phyloP scores from a whole-genome alignment of 768 basidiomycete genomes.

The Suillus decipiens region DNA sequence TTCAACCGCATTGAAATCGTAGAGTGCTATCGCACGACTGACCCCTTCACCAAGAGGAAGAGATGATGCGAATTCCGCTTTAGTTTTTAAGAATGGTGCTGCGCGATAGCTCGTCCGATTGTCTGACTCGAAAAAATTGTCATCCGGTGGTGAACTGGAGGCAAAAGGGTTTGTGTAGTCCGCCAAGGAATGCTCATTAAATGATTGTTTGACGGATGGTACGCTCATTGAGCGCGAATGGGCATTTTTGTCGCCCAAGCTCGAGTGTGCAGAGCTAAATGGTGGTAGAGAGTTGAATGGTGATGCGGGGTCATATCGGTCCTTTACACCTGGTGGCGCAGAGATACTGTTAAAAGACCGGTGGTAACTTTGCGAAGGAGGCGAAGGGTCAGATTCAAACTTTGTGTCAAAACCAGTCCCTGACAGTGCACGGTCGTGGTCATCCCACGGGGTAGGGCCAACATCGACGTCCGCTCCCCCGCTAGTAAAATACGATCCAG shows the following conservation, averaged over 20 bases:
- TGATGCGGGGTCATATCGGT: slow-evolving; percentile 35
- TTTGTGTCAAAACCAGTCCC: slow-evolving; percentile 40
- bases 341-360: slow-evolving; percentile 22
- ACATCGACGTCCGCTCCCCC: slow-evolving; percentile 21
- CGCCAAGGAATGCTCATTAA: slow-evolving; percentile 8
- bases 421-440: slow-evolving; percentile 18
- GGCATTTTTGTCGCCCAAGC: slow-evolving; percentile 32
- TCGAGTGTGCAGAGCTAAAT: slow-evolving; percentile 33
- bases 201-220: slow-evolving; percentile 24
- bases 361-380: slow-evolving; percentile 31
- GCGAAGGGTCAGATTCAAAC: slow-evolving; percentile 46
- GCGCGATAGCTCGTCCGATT: slow-evolving; percentile 15
- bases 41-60: slow-evolving; percentile 59
- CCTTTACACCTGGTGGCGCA: slow-evolving; percentile 19
- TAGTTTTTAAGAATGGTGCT: slow-evolving; percentile 43
- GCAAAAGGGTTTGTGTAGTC: slow-evolving; percentile 32
- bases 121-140: slow-evolving; percentile 18
- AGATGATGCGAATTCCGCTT: slow-evolving; percentile 51
- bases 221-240: slow-evolving; percentile 39
- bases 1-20: slow-evolving; percentile 73
- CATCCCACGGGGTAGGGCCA: slow-evolving; percentile 31
- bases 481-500: slow-evolving; percentile 55
- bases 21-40: slow-evolving; percentile 73
- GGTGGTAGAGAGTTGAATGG: slow-evolving; percentile 39
- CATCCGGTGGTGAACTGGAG: slow-evolving; percentile 24